A percentile compares a stretch with the other conserved stretches of the same genome.
Conservation (phyloP, 345 rosid species). For the Eucalyptus sideroxylon region DNA sequence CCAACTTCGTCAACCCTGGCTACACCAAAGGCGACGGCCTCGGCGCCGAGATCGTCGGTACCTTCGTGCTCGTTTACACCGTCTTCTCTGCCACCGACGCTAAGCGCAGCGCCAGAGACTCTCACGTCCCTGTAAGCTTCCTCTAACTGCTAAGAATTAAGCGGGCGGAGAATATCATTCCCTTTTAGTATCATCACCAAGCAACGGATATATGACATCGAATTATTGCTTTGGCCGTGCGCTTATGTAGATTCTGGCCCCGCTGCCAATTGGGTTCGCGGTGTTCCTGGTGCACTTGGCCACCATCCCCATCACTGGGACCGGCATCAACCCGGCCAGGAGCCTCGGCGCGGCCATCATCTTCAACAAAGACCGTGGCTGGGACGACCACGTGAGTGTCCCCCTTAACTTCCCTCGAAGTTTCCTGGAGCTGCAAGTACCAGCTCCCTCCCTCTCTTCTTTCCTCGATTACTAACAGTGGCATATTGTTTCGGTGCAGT, state of each 20-base stretch:
- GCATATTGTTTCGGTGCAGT: not conserved
- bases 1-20: constrained; percentile 16
- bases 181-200: not conserved
- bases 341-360: constrained; percentile 69
- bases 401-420: not conserved
- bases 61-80: constrained; percentile 34
- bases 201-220: not conserved
- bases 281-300: constrained; percentile 69
- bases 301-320: constrained; percentile 56
- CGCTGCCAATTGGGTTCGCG: constrained; percentile 55
- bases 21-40: constrained; percentile 41
- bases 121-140: constrained; percentile 39
- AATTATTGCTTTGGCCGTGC: not conserved
- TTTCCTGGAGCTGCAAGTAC: not conserved
- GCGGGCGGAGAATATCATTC: not conserved
- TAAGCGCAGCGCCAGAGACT: constrained; percentile 46
- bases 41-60: constrained; percentile 34
- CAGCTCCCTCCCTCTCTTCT: not conserved
- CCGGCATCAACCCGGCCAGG: constrained; percentile 64
- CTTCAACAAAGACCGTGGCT: constrained; percentile 32
- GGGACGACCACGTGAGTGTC: constrained; percentile 52
- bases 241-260: constrained; percentile 42
- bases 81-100: constrained; percentile 56
- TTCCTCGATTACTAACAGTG: not conserved
- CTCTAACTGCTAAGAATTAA: not conserved